Conservation (phyloP, 1,139 yeast genomes). For the Pichia sp. region DNA sequence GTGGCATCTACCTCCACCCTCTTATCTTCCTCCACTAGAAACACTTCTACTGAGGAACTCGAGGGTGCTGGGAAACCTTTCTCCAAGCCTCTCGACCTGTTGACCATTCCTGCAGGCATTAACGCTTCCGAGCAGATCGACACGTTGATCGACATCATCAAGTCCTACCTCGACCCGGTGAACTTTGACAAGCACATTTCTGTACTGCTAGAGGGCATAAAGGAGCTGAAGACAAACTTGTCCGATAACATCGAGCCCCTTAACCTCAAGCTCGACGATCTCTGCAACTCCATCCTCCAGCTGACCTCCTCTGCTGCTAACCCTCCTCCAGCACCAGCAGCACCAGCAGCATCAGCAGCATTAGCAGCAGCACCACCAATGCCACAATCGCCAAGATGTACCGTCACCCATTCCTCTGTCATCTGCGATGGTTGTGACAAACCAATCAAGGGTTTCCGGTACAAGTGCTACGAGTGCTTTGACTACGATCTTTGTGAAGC, state of each 20-base stretch:
- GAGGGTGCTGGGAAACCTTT: no score
- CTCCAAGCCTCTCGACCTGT: background rate
- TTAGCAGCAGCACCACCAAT: no score
- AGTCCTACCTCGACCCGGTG: conserved; percentile 9
- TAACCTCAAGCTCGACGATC: conserved; percentile 7
- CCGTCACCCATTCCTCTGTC: conserved; percentile 26
- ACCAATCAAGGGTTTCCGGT: conserved; percentile 46
- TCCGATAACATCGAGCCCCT: conserved; percentile 8
- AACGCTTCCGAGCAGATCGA: conserved; percentile 3
- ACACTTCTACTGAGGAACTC: no score
- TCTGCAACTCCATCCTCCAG: conserved; percentile 1
- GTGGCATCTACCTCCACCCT: no score
- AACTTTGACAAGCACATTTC: conserved; percentile 7
- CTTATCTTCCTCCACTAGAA: no score
- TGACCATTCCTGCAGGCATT: background rate
- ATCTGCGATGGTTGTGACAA: conserved; percentile 45
- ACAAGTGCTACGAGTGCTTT: conserved; percentile 50
- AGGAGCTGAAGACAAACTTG: conserved; percentile 7
- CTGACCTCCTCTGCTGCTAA: background rate
- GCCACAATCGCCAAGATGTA: conserved; percentile 4
- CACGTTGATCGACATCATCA: background rate
- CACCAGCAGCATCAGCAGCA: no score
- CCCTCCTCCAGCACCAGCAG: background rate
- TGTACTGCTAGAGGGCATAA: conserved; percentile 2
- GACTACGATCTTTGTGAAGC: conserved; percentile 55